These are phyloP conservation scores for Austroboletus novae-zelandiae DNA, from an alignment of 1,284 basidiomycete genomes.

Conservation along the genomic window DNA sequence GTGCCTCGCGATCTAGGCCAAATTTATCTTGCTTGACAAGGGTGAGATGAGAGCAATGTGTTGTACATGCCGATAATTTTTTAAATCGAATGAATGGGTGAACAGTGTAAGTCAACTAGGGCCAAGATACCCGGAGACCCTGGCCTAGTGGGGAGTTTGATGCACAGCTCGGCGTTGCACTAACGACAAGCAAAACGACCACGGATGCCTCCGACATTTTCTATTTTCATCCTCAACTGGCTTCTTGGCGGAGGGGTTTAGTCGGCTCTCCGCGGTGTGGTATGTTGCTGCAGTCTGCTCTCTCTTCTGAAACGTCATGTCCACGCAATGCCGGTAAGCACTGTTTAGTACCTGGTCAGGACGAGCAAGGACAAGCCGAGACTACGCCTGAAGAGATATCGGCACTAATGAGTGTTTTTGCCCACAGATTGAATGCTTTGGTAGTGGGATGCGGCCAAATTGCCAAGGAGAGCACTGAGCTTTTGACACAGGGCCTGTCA, in stretches of 20 bases:
- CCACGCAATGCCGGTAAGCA: background rate
- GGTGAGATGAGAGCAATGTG: constrained; percentile 2
- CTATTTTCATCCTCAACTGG: constrained; percentile 11
- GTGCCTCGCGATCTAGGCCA: background rate
- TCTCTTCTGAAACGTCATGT: constrained; percentile 14
- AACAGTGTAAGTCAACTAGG: background rate
- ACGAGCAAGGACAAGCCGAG: background rate
- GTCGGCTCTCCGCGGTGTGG: constrained; percentile 28
- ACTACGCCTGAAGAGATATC: background rate
- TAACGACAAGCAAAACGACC: constrained; percentile 6
- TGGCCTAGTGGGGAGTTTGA: background rate
- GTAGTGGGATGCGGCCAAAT: background rate
- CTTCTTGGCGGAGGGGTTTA: constrained; percentile 14
- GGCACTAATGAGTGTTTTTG: background rate
- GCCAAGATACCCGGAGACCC: background rate
- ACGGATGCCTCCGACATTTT: constrained; percentile 5
- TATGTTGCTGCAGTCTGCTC: background rate
- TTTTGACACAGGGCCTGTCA: background rate
- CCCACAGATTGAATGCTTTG: background rate
- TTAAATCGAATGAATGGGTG: constrained; percentile 7
- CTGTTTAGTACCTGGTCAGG: background rate
- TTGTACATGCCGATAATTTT: background rate
- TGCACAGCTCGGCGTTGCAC: constrained; percentile 6
- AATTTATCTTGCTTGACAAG: constrained; percentile 9
- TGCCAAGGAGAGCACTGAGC: background rate